Evolutionary conservation across 331 rosid genomes (phyloP).

Genomic region (Phaseolus coccineus): DNA sequence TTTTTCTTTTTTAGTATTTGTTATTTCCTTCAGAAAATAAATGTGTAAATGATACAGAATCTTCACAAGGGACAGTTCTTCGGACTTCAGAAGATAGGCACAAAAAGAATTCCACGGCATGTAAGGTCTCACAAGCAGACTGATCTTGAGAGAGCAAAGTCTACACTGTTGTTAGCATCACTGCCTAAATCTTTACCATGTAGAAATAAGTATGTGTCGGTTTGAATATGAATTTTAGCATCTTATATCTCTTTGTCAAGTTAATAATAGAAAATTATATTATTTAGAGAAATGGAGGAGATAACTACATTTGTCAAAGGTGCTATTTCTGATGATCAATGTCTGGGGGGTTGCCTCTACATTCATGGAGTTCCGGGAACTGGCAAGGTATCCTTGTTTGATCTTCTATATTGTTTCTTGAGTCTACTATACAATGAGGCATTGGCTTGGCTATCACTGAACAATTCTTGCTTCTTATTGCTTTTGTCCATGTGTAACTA

Average conservation of each 20-base stretch:
- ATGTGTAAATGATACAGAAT: constrained; percentile 62
- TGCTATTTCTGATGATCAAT: constrained; percentile 85
- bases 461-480: constrained; percentile 28
- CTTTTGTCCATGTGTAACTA: constrained; percentile 44
- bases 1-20: constrained; percentile 37
- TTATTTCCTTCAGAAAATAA: constrained; percentile 41
- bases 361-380: constrained; percentile 99
- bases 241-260: constrained; percentile 33
- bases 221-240: constrained; percentile 11
- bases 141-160: constrained; percentile 91
- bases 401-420: constrained; percentile 30
- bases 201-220: constrained; percentile 78
- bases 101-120: constrained; percentile 80
- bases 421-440: constrained; percentile 9
- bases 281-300: constrained; percentile 85
- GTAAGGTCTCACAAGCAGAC: constrained; percentile 88
- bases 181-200: constrained; percentile 90
- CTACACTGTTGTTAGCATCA: constrained; percentile 82
- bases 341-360: constrained; percentile 93
- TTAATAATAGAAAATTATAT: constrained; percentile 44
- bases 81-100: constrained; percentile 91
- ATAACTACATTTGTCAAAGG: constrained; percentile 82
- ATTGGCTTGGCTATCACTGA: constrained; percentile 13
- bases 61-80: constrained; percentile 73
- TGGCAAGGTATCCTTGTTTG: constrained; percentile 71